phyloP scores from a whole-genome alignment of 768 basidiomycete genomes.

The Saitozyma sp. region DNA sequence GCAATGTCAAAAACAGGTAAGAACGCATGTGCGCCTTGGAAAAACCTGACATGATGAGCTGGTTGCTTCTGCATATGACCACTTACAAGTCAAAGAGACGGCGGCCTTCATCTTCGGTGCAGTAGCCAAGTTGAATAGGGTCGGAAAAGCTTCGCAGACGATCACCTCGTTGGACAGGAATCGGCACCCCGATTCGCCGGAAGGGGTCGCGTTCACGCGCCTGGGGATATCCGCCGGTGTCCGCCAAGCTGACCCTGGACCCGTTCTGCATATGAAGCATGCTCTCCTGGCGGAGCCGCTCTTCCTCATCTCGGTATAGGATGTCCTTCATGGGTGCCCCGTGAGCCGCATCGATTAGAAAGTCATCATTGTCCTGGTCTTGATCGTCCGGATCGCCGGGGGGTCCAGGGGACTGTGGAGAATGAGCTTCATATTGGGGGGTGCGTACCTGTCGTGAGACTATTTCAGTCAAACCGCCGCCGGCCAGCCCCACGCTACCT shows the following conservation, averaged over 20 bases:
- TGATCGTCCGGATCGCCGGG: too few relatives aligned
- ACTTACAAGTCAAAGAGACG: conserved; percentile 12
- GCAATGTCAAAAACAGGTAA: conserved; percentile 9
- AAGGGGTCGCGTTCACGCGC: neutral
- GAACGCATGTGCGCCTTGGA: conserved; percentile 10
- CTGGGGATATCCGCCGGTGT: neutral
- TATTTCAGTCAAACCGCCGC: too few relatives aligned
- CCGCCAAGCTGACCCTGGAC: conserved; percentile 1
- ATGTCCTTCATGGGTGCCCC: conserved; percentile 7
- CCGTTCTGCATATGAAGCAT: neutral
- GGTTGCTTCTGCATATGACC: neutral
- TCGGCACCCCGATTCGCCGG: conserved; percentile 1
- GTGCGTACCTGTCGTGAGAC: too few relatives aligned
- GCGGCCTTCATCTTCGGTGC: conserved; percentile 12
- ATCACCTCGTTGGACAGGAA: conserved; percentile 4
- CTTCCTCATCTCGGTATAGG: conserved; percentile 9
- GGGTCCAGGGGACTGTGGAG: too few relatives aligned
- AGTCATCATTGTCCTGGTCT: neutral
- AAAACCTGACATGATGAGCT: conserved; percentile 8
- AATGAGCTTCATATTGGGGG: too few relatives aligned
- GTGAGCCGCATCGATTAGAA: conserved; percentile 4
- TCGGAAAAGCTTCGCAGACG: conserved; percentile 9
- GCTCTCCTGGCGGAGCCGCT: conserved; percentile 4
- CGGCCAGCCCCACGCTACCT: too few relatives aligned
- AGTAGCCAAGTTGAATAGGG: conserved; percentile 11